Conservation (phyloP, 208 protist species). For the Leishmania lainsoni region DNA sequence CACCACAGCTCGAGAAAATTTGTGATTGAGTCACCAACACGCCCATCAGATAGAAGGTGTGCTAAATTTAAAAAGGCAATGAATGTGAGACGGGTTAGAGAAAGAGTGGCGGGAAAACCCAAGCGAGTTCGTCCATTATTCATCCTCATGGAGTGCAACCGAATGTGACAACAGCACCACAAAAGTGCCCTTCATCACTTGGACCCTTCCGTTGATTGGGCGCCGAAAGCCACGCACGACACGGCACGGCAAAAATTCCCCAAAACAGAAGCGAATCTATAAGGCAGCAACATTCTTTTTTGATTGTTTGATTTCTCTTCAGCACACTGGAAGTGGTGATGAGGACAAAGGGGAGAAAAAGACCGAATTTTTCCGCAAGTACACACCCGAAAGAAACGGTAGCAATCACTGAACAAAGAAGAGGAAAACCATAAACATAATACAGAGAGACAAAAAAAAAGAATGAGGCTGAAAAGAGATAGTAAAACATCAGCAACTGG, state of each 20-base stretch:
- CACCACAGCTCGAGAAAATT: background rate
- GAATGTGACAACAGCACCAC: background rate
- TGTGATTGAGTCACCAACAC: background rate
- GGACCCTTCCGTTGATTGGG: background rate
- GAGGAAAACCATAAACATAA: slow-evolving; percentile 1
- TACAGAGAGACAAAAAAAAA: slow-evolving; percentile 5
- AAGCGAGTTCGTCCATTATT: background rate
- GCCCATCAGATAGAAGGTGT: background rate
- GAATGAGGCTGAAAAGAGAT: slow-evolving; percentile 2
- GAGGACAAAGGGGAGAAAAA: slow-evolving; percentile 5
- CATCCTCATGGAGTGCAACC: background rate
- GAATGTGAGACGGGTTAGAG: slow-evolving; percentile 2
- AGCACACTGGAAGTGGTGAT: background rate
- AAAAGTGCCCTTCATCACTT: slow-evolving; percentile 3
- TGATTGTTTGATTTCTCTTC: background rate
- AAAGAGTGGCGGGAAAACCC: slow-evolving; percentile 5
- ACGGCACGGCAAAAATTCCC: background rate
- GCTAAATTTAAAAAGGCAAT: slow-evolving; percentile 12
- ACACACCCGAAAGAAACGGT: slow-evolving; percentile 1
- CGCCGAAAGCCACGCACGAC: background rate
- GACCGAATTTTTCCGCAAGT: slow-evolving; percentile 4
- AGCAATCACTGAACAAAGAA: slow-evolving; percentile 1
- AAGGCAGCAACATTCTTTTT: background rate
- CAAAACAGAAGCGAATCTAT: background rate
- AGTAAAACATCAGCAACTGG: slow-evolving; percentile 6